A percentile compares a stretch with the other conserved stretches of the same genome.
phyloP scores from a whole-genome alignment of 2,329 filamentous ascomycete species.

The Beauveria medogensis region DNA sequence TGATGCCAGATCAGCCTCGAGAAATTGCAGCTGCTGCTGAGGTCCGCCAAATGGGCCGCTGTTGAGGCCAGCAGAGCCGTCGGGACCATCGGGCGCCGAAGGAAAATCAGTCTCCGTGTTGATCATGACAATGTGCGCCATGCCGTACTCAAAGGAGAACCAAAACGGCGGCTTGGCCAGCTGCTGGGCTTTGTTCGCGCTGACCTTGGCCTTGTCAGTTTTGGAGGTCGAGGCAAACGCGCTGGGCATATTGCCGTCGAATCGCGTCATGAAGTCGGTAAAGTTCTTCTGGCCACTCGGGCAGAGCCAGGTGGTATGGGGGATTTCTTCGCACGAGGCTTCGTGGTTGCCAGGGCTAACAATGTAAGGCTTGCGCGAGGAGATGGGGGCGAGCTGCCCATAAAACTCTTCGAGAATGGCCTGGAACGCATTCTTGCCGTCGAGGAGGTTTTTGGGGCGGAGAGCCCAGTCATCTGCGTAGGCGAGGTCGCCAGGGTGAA shows the following conservation, averaged over 20 bases:
- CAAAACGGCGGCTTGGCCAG: constrained; percentile 23
- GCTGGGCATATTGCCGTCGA: constrained; percentile 35
- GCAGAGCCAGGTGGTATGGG: constrained; percentile 30
- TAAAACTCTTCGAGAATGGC: constrained; percentile 51
- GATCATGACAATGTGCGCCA: constrained; percentile 22
- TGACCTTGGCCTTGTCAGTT: constrained; percentile 29
- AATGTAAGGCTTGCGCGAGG: constrained; percentile 44
- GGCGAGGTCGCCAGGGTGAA: constrained; percentile 47
- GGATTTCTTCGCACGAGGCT: constrained; percentile 36
- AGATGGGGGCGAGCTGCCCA: constrained; percentile 29
- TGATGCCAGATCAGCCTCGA: constrained; percentile 45
- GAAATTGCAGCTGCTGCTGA: constrained; percentile 45
- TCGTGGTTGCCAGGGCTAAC: constrained; percentile 47
- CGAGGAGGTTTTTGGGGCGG: constrained; percentile 35
- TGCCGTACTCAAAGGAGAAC: constrained; percentile 23
- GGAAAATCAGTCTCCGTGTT: constrained; percentile 27
- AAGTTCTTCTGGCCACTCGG: constrained; percentile 50
- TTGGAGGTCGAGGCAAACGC: constrained; percentile 42
- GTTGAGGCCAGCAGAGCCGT: constrained; percentile 24
- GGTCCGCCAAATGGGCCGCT: constrained; percentile 40
- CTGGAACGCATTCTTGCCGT: constrained; percentile 44
- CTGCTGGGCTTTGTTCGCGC: constrained; percentile 36
- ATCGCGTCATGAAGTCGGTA: constrained; percentile 50
- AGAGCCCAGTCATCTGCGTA: constrained; percentile 53
- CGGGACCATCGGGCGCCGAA: constrained; percentile 21